Base-by-base conservation (phyloP, 805 yeast genomes). In the Metschnikowia kofuensis region DNA sequence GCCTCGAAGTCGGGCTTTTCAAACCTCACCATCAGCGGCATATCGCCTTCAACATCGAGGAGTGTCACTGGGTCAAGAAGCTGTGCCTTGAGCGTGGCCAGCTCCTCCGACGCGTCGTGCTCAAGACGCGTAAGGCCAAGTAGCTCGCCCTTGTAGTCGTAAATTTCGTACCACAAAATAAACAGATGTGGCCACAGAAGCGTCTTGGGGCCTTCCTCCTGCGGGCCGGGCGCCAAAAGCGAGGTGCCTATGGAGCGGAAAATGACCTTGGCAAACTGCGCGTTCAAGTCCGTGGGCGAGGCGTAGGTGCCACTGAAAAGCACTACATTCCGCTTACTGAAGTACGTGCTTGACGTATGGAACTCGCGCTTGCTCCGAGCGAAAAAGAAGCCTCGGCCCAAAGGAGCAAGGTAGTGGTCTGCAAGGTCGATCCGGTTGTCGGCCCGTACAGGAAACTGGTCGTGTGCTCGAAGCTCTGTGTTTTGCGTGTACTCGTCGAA, bases 111-210 rank as follows among this genome's bases (percentile, higher is more conserved):
- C 4, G 69, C 68, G 44, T 64, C 64, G 42, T 68, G 56, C 5
- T 52, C 45, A 1, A 72, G 47, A 35, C 61, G 62, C 7, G 63
- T 48, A 11, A 71, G 38, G 5, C 53, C 55, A 35, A 62, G 16
- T n/a, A 72, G 61, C 29, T 63, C 55, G 0, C 76, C 77, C 29
- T 46, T 48, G 47, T 52, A 54, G 50, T 70, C 67, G 51, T 70
- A 73, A 9, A 70, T 36, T 51, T 72, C 76, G 47, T 57, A 69
- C 74, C 75, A 70, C 14, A 62, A 54, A 6, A 56, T 45, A 47
- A 72, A 72, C 6, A 62, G 29, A 40, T 54, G 53, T 39, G n/a
- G 35, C 55, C 56, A 50, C 12, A 31, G 39, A 4, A 55, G 44
- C 9, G 12, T 14, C 7, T 10, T 7, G 30, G 44, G 48, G 10